Conservation (phyloP, 2,329 filamentous ascomycete species). For the Fusarium tricinctum region DNA sequence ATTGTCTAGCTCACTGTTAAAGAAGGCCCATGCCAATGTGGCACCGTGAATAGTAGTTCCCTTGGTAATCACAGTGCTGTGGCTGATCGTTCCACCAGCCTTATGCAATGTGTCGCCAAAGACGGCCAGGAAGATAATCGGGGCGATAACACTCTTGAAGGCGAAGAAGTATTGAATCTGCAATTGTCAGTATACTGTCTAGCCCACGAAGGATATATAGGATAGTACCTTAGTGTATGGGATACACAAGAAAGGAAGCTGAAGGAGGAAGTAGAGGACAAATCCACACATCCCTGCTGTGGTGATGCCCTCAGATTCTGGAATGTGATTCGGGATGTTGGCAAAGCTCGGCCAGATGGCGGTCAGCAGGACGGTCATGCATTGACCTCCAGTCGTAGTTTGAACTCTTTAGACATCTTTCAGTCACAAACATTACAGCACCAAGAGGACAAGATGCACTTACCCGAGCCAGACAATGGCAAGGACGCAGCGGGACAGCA, state of each 20-base stretch:
- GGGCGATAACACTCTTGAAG: constrained; percentile 16
- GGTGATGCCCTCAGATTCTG: constrained; percentile 6
- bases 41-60: constrained; percentile 16
- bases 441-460: not conserved
- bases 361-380: constrained; percentile 18
- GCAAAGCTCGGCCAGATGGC: constrained; percentile 23
- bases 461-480: constrained; percentile 21
- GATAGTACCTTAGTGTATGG: constrained; percentile 9
- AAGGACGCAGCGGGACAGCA: constrained; percentile 17
- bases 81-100: constrained; percentile 9
- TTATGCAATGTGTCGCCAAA: constrained; percentile 13
- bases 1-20: constrained; percentile 4
- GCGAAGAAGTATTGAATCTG: constrained; percentile 15
- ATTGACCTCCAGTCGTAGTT: constrained; percentile 22
- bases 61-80: constrained; percentile 11
- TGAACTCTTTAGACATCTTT: constrained; percentile 5
- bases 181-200: not conserved
- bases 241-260: constrained; percentile 17
- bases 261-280: constrained; percentile 18
- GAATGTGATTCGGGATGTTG: constrained; percentile 16
- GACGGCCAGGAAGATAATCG: constrained; percentile 11
- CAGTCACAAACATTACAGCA: not conserved
- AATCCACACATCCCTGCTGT: constrained; percentile 13
- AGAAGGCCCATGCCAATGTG: constrained; percentile 13
- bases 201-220: fast-evolving